A percentile compares a stretch with the other conserved stretches of the same genome.
Evolutionary conservation across 768 basidiomycete species (phyloP).

Genomic region (Pleurotus platypus): DNA sequence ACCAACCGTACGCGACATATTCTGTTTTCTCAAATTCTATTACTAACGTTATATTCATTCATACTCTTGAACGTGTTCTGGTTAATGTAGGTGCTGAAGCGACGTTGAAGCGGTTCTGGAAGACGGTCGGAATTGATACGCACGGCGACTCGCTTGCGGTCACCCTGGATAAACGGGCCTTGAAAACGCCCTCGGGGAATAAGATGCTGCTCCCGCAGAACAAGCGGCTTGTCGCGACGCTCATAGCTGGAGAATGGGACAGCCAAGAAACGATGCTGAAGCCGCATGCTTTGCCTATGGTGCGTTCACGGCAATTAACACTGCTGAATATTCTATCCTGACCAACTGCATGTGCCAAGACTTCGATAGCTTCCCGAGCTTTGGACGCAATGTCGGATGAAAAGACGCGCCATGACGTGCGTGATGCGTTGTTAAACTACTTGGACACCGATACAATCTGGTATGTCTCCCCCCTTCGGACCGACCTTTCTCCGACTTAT

Average conservation of each 20-base stretch:
- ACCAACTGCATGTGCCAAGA: conserved; percentile 44
- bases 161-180: conserved; percentile 75
- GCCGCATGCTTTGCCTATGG: conserved; percentile 89
- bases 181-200: conserved; percentile 89
- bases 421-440: conserved; percentile 71
- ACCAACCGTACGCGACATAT: conserved; percentile 53
- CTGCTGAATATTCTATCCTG: not conserved
- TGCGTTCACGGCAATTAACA: conserved; percentile 28
- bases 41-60: not conserved
- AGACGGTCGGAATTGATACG: conserved; percentile 74
- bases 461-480: conserved; percentile 32
- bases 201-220: conserved; percentile 65
- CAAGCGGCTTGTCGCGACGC: conserved; percentile 71
- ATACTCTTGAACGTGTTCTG: no score
- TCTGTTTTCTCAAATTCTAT: conserved; percentile 2
- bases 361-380: conserved; percentile 86
- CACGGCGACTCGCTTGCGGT: conserved; percentile 52
- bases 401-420: conserved; percentile 56
- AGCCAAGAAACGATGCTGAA: conserved; percentile 83
- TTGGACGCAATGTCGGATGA: conserved; percentile 72
- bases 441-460: conserved; percentile 94
- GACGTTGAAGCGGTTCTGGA: conserved; percentile 92
- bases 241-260: conserved; percentile 97
- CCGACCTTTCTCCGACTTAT: conserved; percentile 1
- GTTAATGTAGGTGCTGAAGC: conserved; percentile 69